These are phyloP conservation scores for Areca catechu DNA, from an alignment of 176 grass and related monocot species.

Conservation along the genomic window DNA sequence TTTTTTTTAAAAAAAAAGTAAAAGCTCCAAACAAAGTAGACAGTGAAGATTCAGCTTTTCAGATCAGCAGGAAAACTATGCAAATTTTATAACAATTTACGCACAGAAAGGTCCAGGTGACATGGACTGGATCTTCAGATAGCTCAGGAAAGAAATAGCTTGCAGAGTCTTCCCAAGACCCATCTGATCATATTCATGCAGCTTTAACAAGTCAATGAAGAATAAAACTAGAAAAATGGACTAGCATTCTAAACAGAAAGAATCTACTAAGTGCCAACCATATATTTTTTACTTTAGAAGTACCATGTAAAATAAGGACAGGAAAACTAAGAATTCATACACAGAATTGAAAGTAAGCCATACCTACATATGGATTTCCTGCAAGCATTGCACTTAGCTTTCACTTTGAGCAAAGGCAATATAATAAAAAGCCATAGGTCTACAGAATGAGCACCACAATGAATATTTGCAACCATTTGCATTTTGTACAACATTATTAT, in stretches of 20 bases:
- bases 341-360: too few species aligned
- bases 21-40: background rate
- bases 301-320: too few species aligned
- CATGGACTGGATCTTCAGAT: conserved; percentile 48
- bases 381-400: too few species aligned
- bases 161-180: conserved; percentile 93
- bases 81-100: conserved; percentile 14
- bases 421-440: too few species aligned
- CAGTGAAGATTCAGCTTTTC: too few species aligned
- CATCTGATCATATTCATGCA: conserved; percentile 45
- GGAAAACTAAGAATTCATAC: too few species aligned
- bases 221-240: background rate
- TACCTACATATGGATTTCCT: too few species aligned
- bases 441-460: too few species aligned
- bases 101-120: conserved; percentile 62
- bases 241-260: background rate
- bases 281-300: background rate
- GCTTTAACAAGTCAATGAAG: background rate
- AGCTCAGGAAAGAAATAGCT: conserved; percentile 75
- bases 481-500: too few species aligned
- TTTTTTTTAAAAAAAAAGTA: background rate
- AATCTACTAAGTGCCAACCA: background rate
- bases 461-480: too few species aligned
- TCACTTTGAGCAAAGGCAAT: too few species aligned
- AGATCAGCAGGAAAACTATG: background rate